phyloP scores from a whole-genome alignment of 2,329 filamentous ascomycete genomes.

The Aaosphaeria pasadenensis region DNA sequence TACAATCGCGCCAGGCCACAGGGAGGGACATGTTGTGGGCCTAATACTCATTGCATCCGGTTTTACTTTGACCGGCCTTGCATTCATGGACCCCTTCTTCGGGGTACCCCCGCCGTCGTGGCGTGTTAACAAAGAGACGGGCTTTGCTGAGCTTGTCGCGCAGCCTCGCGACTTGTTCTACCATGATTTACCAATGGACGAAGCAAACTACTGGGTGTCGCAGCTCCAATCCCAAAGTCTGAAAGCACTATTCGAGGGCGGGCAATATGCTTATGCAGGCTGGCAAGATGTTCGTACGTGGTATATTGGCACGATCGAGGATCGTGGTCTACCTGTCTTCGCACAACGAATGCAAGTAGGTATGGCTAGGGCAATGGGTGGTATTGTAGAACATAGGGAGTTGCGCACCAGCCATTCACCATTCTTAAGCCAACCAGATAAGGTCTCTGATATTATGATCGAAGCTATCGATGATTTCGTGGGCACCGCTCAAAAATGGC shows the following conservation, averaged over 20 bases:
- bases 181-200: slow-evolving; percentile 47
- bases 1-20: not conserved
- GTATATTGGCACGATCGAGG: slow-evolving; percentile 46
- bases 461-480: too few relatives aligned
- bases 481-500: too few relatives aligned
- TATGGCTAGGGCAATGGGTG: slow-evolving; percentile 26
- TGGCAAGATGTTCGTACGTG: slow-evolving; percentile 50
- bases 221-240: slow-evolving; percentile 43
- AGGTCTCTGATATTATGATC: too few relatives aligned
- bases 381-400: not conserved
- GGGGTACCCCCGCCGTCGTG: slow-evolving; percentile 9
- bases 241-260: slow-evolving; percentile 46
- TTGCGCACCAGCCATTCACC: too few relatives aligned
- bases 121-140: slow-evolving; percentile 24
- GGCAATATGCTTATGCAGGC: slow-evolving; percentile 44
- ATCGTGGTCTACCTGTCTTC: slow-evolving; percentile 40
- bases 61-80: slow-evolving; percentile 11
- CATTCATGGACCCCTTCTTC: slow-evolving; percentile 13
- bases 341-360: slow-evolving; percentile 40
- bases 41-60: slow-evolving; percentile 14
- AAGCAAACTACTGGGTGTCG: slow-evolving; percentile 43
- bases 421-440: too few relatives aligned
- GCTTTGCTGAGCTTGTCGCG: slow-evolving; percentile 40
- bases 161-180: slow-evolving; percentile 47
- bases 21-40: slow-evolving; percentile 7